These are phyloP conservation scores for Penicillium steckii DNA, from an alignment of 495 filamentous ascomycete species.

Conservation along the genomic window DNA sequence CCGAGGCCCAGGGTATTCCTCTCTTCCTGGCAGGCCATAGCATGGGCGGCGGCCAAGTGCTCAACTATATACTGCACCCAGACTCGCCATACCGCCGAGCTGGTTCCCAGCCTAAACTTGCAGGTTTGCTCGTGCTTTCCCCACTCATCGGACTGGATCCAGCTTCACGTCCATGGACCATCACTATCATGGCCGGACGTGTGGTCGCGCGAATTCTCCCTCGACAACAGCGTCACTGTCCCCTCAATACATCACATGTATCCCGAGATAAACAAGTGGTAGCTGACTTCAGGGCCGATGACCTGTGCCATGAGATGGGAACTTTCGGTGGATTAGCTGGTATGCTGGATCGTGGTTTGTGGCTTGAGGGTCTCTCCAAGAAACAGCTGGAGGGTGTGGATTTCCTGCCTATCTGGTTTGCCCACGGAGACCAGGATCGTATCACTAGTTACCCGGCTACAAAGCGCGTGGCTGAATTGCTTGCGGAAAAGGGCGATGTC, in stretches of 20 bases:
- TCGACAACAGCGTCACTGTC: slow-evolving; percentile 54
- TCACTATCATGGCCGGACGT: slow-evolving; percentile 59
- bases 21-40: slow-evolving; percentile 87
- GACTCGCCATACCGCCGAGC: slow-evolving; percentile 23
- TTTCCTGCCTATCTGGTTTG: slow-evolving; percentile 51
- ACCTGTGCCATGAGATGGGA: slow-evolving; percentile 72
- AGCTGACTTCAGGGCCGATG: slow-evolving; percentile 45
- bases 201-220: slow-evolving; percentile 52
- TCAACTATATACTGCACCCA: slow-evolving; percentile 22
- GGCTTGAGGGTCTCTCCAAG: slow-evolving; percentile 18
- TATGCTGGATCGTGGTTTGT: slow-evolving; percentile 64
- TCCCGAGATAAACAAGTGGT: slow-evolving; percentile 60
- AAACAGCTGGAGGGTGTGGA: background rate
- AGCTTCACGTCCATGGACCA: slow-evolving; percentile 51
- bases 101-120: slow-evolving; percentile 43
- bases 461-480: slow-evolving; percentile 57
- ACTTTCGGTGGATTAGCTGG: slow-evolving; percentile 73
- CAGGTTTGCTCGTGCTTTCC: slow-evolving; percentile 65
- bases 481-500: slow-evolving; percentile 57
- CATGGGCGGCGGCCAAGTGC: slow-evolving; percentile 74
- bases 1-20: slow-evolving; percentile 42
- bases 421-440: slow-evolving; percentile 67
- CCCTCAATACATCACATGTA: slow-evolving; percentile 56
- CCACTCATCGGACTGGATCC: slow-evolving; percentile 71
- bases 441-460: slow-evolving; percentile 61